A percentile compares a stretch with the other conserved stretches of the same genome.
Conservation (phyloP, 1,284 basidiomycete species). For the Boletus sp. region DNA sequence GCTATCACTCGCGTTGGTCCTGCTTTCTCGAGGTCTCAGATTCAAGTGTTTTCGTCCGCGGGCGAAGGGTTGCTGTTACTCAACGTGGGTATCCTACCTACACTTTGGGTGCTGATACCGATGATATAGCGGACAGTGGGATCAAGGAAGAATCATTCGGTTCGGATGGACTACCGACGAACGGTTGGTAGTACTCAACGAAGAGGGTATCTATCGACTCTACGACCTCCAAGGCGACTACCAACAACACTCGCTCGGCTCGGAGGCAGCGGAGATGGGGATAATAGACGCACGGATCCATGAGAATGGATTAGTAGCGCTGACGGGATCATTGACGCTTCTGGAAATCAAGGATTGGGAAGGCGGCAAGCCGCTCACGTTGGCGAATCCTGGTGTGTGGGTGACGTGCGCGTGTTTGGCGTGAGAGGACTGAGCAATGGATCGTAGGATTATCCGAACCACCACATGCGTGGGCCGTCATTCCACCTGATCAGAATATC, state of each 20-base stretch:
- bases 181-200: slow-evolving; percentile 80
- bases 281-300: slow-evolving; percentile 84
- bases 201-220: slow-evolving; percentile 87
- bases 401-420: slow-evolving; percentile 1
- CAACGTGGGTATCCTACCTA: slow-evolving; percentile 55
- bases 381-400: slow-evolving; percentile 68
- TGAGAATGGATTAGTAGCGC: slow-evolving; percentile 81
- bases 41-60: slow-evolving; percentile 72
- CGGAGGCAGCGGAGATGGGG: slow-evolving; percentile 81
- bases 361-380: slow-evolving; percentile 61
- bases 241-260: slow-evolving; percentile 79
- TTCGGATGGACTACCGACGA: slow-evolving; percentile 85
- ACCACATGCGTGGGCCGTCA: slow-evolving; percentile 79
- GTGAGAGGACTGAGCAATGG: slow-evolving; percentile 13
- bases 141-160: slow-evolving; percentile 72
- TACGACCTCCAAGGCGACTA: slow-evolving; percentile 89
- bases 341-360: slow-evolving; percentile 86
- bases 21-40: slow-evolving; percentile 68
- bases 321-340: slow-evolving; percentile 74
- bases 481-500: slow-evolving; percentile 82
- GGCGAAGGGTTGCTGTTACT: slow-evolving; percentile 64
- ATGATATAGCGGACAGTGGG: slow-evolving; percentile 58
- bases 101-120: slow-evolving; percentile 11
- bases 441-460: slow-evolving; percentile 64
- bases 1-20: slow-evolving; percentile 63